Conservation (phyloP, 176 grass and related monocot genomes). For the Avena atlantica region DNA sequence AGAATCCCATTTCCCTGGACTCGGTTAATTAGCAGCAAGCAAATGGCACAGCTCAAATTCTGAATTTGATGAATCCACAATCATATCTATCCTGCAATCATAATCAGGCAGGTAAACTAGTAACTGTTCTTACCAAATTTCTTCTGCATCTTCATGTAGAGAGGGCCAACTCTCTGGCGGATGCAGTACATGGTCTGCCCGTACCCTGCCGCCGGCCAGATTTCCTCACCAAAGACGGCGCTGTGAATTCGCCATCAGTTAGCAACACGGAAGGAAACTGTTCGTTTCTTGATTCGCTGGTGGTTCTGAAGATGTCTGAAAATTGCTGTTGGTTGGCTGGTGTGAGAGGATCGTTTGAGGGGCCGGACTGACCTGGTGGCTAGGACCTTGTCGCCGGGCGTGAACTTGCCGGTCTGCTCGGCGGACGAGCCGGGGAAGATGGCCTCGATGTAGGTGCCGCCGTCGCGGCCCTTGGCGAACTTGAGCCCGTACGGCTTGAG, state of each 20-base stretch:
- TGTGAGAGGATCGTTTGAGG: not conserved
- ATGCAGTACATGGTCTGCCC: conserved; percentile 97
- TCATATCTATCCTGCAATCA: not conserved
- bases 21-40: conserved; percentile 9
- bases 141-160: conserved; percentile 86
- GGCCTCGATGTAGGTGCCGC: conserved; percentile 91
- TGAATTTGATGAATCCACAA: conserved; percentile 6
- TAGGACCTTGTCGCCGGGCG: conserved; percentile 90
- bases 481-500: conserved; percentile 92
- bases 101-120: not conserved
- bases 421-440: conserved; percentile 70
- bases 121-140: conserved; percentile 62
- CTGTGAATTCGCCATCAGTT: conserved; percentile 37
- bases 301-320: not conserved
- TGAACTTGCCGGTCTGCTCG: conserved; percentile 71
- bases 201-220: conserved; percentile 91
- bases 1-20: conserved; percentile 58
- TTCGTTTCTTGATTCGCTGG: not conserved
- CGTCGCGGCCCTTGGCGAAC: conserved; percentile 82
- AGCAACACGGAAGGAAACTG: not conserved
- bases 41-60: not conserved
- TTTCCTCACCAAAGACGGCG: conserved; percentile 85
- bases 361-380: conserved; percentile 69
- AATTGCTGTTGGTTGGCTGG: not conserved
- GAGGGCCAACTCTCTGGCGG: conserved; percentile 85